Base-by-base conservation (phyloP, 225 moss, liverwort and hornwort species). In the Physcomitrellopsis africana region DNA sequence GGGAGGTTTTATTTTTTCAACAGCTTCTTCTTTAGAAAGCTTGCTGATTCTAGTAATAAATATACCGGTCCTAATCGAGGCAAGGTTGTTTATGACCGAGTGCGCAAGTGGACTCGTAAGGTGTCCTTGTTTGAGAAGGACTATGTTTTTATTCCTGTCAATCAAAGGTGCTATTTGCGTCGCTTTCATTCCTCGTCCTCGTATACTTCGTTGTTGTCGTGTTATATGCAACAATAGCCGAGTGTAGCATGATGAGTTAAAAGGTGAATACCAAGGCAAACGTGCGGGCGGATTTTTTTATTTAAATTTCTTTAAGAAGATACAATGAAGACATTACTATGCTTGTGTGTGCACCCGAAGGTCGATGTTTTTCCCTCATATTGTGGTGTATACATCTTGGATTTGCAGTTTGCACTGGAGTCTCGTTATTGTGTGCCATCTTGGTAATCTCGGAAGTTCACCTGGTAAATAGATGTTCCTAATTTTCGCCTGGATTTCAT, bases 371-470 rank as follows among this genome's bases (percentile, higher is more conserved):
- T 14, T 20, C 52, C 51, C 72, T 79, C 17, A 68, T 46, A n/a
- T 45, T 68, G 61, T 54, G 68, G 52, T 65, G 22, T 11, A 16
- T 63, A 8, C 55, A 23, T 79, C 52, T 53, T 65, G 26, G 14
- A 69, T 58, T 65, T 60, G 81, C 85, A 85, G 85, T 68, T 78
- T 78, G 62, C 85, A 81, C 67, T 85, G 85, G 85, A 85, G 85
- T 61, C 85, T 85, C 24, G 42, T 85, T 49, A 58, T 85, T 43
- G 78, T 85, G 41, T 85, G 85, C 67, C 78, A 85, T 69, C 81
- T 78, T 64, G 72, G 85, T 3, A 72, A 49, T 48, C 71, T 81
- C 63, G 72, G 70, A 74, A 60, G 74, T 61, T 58, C 71, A 47
- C 27, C 68, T 27, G 84, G 80, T 84, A 55, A 70, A 47, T 66